A percentile compares a stretch with the other conserved stretches of the same genome.
Conservation (phyloP, 2,329 filamentous ascomycete genomes). For the Fusarium piperis region DNA sequence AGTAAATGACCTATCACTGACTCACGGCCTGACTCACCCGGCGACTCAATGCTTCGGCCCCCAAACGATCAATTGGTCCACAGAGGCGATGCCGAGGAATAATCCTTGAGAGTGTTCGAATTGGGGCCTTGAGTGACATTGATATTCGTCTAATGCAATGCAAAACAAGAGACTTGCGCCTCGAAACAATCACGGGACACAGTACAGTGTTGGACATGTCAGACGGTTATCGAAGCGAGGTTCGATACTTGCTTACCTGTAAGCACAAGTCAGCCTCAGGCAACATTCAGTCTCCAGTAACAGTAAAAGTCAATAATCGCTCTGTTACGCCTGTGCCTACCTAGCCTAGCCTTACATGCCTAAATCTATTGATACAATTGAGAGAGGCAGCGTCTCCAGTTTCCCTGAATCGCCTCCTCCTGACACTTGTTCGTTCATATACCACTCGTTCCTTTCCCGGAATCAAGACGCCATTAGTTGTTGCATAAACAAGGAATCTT, state of each 20-base stretch:
- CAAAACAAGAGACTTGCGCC: too few species aligned
- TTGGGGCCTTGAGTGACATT: not conserved
- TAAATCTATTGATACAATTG: conserved; percentile 40
- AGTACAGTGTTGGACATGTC: not conserved
- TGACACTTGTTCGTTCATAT: not conserved
- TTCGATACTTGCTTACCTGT: not conserved
- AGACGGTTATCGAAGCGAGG: not conserved
- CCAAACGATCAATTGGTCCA: not conserved
- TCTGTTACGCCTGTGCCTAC: conserved; percentile 38
- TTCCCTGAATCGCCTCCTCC: conserved; percentile 7
- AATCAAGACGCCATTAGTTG: not conserved
- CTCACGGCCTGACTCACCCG: not conserved
- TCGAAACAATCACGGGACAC: not conserved
- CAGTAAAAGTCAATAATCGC: conserved; percentile 18
- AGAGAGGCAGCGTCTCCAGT: conserved; percentile 16
- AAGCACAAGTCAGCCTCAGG: not conserved
- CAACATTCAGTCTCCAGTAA: not conserved
- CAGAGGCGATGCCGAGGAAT: not conserved
- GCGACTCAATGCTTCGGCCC: not conserved
- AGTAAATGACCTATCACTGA: not conserved
- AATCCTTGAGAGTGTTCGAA: not conserved
- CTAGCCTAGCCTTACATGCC: conserved; percentile 40
- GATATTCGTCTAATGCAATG: fast-evolving
- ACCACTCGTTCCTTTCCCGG: conserved; percentile 7
- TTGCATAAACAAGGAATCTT: not conserved